Evolutionary conservation across 2,329 filamentous ascomycete species (phyloP).

Genomic region (Hortaea werneckii): DNA sequence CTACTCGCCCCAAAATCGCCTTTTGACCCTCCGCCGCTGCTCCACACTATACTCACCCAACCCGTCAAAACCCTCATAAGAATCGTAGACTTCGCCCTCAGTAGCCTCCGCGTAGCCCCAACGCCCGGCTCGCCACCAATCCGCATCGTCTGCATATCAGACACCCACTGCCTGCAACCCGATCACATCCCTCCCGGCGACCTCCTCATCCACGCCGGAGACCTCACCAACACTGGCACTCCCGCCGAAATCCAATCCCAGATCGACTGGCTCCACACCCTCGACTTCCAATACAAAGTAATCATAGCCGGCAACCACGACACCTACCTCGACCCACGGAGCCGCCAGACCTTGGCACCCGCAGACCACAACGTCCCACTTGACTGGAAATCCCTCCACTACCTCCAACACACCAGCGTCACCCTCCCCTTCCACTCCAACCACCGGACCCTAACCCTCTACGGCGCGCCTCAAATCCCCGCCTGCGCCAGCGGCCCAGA

Average conservation of each 20-base stretch:
- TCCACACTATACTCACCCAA: constrained; percentile 22
- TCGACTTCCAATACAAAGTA: constrained; percentile 71
- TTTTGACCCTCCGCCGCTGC: constrained; percentile 12
- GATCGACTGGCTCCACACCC: constrained; percentile 66
- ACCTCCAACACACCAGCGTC: constrained; percentile 61
- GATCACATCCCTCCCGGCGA: constrained; percentile 61
- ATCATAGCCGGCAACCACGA: constrained; percentile 86
- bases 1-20: constrained; percentile 5
- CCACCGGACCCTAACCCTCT: constrained; percentile 54
- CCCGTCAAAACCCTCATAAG: constrained; percentile 33
- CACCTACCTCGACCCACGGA: constrained; percentile 64
- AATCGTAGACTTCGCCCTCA: constrained; percentile 39
- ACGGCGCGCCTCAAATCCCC: constrained; percentile 74
- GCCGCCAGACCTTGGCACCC: constrained; percentile 39
- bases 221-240: constrained; percentile 66
- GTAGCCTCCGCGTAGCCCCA: constrained; percentile 57
- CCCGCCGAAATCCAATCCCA: constrained; percentile 67
- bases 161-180: constrained; percentile 62
- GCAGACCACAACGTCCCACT: constrained; percentile 48
- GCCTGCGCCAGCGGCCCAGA: constrained; percentile 59
- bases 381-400: constrained; percentile 59
- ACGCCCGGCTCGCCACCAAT: constrained; percentile 46
- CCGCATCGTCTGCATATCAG: constrained; percentile 77
- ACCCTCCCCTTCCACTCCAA: constrained; percentile 49
- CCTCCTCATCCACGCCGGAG: constrained; percentile 80